Conservation (phyloP, 495 filamentous ascomycete species). For the Annulohypoxylon bovei region DNA sequence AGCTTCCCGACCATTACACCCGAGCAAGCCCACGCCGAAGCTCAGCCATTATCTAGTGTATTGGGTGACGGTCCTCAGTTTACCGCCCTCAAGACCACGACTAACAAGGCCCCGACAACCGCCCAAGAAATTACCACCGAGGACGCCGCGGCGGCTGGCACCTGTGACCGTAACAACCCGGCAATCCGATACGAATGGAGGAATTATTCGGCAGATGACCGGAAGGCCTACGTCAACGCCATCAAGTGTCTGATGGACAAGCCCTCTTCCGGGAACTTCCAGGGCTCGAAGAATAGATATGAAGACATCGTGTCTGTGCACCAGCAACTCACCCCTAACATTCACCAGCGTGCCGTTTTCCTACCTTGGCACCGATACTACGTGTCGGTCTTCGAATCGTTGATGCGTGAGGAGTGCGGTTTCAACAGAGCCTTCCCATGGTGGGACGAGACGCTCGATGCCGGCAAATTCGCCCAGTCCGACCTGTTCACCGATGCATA, state of each 20-base stretch:
- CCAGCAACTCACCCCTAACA: constrained; percentile 47
- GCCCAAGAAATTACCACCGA: constrained; percentile 10
- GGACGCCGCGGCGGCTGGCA: constrained; percentile 14
- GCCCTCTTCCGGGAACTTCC: constrained; percentile 45
- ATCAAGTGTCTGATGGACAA: constrained; percentile 50
- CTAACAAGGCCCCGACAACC: constrained; percentile 13
- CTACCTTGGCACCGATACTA: constrained; percentile 55
- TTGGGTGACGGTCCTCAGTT: constrained; percentile 26
- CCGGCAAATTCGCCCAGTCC: constrained; percentile 47
- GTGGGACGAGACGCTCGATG: constrained; percentile 56
- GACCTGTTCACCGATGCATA: constrained; percentile 47
- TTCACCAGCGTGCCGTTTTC: constrained; percentile 54
- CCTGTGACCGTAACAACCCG: constrained; percentile 44
- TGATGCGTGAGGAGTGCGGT: constrained; percentile 53
- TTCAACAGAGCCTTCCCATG: constrained; percentile 52
- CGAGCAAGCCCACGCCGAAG: constrained; percentile 31
- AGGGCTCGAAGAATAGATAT: constrained; percentile 46
- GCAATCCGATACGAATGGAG: constrained; percentile 48
- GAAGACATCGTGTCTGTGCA: constrained; percentile 55
- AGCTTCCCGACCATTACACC: constrained; percentile 42
- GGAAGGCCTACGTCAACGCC: constrained; percentile 46
- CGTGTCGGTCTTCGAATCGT: constrained; percentile 48
- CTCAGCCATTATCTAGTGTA: constrained; percentile 6
- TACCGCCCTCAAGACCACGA: background rate
- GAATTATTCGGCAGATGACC: constrained; percentile 41